Base-by-base conservation (phyloP, 2,329 filamentous ascomycete species). In the Pseudogymnoascus sp. region DNA sequence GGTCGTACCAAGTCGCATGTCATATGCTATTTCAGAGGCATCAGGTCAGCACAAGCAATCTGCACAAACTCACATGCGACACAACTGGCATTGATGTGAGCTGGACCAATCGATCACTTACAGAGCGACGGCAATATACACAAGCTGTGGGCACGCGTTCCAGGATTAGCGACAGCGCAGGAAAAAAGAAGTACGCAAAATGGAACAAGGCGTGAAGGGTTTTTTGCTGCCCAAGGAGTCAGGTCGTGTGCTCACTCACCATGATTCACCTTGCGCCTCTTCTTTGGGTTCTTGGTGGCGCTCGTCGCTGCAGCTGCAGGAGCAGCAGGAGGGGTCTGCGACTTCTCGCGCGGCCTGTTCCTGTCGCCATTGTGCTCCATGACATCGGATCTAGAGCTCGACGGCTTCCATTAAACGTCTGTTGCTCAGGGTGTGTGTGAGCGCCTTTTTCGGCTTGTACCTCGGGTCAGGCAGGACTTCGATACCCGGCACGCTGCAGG, bases 51-150 rank as follows among this genome's bases (percentile, higher is more conserved):
- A 70, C 67, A 69, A 68, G 70, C 64, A 68, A 67, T 67, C 67
- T 67, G 67, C 69, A 68, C 68, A 66, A 69, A 70, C 66, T 64
- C 68, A 67, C 68, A 72, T 70, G 61, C 64, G 64, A 52, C 68
- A 64, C 69, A 66, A 62, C 64, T 55, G 52, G 63, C 63, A 61
- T 62, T 64, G 64, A 66, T 65, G 66, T 68, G 65, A 67, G 64
- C 62, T 63, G 65, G 65, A 64, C 68, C 70, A 72, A 72, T 71
- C 67, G 67, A 74, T 73, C 70, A 87, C 89, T 90, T 85, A 92
- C 89, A 84, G 90, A 93, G 85, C 90, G 86, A 76, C 90, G 88
- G 79, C 90, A 93, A 78, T 93, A 93, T 73, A 93, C 88, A 79
- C 90, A 93, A 74, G 90, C 90, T 93, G 79, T 76, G 80, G 74